Evolutionary conservation across 2,329 filamentous ascomycete genomes (phyloP).

Genomic region (Massarina eburnea): DNA sequence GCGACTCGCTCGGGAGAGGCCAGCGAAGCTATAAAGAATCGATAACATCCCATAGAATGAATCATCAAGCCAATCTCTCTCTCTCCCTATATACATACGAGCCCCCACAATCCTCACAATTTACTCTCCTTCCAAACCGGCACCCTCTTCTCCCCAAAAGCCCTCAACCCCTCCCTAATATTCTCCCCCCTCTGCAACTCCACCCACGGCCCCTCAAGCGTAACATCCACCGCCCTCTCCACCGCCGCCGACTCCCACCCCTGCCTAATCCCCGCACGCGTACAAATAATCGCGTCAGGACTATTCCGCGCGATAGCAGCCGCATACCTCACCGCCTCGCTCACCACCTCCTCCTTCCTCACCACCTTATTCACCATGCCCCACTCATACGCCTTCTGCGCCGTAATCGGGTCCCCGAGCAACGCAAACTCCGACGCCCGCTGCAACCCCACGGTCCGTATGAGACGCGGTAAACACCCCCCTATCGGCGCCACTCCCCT

Average conservation of each 20-base stretch:
- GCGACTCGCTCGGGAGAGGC: constrained; percentile 9
- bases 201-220: constrained; percentile 35
- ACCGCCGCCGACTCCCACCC: constrained; percentile 25
- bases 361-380: constrained; percentile 29
- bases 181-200: constrained; percentile 52
- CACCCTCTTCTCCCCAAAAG: constrained; percentile 40
- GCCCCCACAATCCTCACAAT: no score
- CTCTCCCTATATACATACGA: no score
- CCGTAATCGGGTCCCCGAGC: constrained; percentile 21
- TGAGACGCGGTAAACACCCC: constrained; percentile 27
- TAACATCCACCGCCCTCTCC: constrained; percentile 20
- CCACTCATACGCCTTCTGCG: constrained; percentile 23
- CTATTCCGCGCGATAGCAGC: constrained; percentile 23
- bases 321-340: constrained; percentile 21
- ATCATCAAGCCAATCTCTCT: no score
- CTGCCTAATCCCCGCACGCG: constrained; percentile 19
- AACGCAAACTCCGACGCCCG: constrained; percentile 28
- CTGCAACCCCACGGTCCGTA: constrained; percentile 28
- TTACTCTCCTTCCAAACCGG: constrained; percentile 21
- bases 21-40: constrained; percentile 3
- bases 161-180: constrained; percentile 29
- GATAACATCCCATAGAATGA: no score
- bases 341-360: constrained; percentile 15
- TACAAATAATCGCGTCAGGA: constrained; percentile 26
- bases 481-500: constrained; percentile 26